Evolutionary conservation across 1,139 yeast species (phyloP).

Genomic region (Insectozyma bohioensis): DNA sequence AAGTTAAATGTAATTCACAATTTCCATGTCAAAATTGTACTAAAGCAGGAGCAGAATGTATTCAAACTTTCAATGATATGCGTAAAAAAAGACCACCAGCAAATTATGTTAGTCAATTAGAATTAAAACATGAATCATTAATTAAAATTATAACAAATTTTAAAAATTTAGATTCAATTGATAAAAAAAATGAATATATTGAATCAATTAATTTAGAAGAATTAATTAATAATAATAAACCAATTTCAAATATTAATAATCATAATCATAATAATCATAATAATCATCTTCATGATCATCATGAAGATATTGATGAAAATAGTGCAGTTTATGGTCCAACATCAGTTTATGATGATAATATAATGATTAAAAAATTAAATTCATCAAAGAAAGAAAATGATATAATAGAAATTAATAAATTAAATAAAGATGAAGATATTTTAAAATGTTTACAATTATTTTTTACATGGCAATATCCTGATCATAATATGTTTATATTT

Average conservation of each 20-base stretch:
- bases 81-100: slow-evolving; percentile 54
- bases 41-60: slow-evolving; percentile 46
- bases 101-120: slow-evolving; percentile 44
- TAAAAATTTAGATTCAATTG: slow-evolving; percentile 20
- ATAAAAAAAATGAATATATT: slow-evolving; percentile 21
- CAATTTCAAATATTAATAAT: neutral
- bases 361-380: slow-evolving; percentile 23
- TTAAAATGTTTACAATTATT: slow-evolving; percentile 53
- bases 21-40: slow-evolving; percentile 53
- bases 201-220: slow-evolving; percentile 20
- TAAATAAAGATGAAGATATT: slow-evolving; percentile 43
- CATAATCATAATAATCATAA: too few relatives aligned
- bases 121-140: slow-evolving; percentile 27
- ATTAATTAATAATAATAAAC: slow-evolving; percentile 11
- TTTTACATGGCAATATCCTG: slow-evolving; percentile 67
- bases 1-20: slow-evolving; percentile 53
- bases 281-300: slow-evolving; percentile 6
- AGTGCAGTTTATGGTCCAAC: slow-evolving; percentile 51
- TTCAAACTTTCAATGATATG: slow-evolving; percentile 50
- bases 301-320: slow-evolving; percentile 21
- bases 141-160: slow-evolving; percentile 25
- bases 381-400: slow-evolving; percentile 23
- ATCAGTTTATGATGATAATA: slow-evolving; percentile 43
- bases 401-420: slow-evolving; percentile 9
- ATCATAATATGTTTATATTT: slow-evolving; percentile 59